Conservation (phyloP, 768 basidiomycete genomes). For the Candolleomyces efflorescens region DNA sequence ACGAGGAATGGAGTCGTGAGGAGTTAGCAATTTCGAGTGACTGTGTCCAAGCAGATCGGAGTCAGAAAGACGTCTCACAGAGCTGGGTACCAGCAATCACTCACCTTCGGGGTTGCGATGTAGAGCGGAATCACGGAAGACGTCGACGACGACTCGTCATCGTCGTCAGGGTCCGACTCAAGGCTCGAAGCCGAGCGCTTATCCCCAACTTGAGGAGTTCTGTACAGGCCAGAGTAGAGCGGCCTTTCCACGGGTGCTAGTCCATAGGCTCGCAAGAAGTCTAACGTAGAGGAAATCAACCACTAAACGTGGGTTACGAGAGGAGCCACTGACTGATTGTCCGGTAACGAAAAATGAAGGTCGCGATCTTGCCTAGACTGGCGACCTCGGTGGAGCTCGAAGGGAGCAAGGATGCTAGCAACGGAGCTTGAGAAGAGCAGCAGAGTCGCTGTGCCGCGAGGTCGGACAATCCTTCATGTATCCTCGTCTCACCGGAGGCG, state of each 20-base stretch:
- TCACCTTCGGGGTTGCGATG: background rate
- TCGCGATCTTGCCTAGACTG: slow-evolving; percentile 26
- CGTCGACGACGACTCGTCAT: background rate
- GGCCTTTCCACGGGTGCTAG: background rate
- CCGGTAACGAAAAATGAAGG: slow-evolving; percentile 27
- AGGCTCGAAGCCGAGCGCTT: slow-evolving; percentile 1
- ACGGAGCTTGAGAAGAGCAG: slow-evolving; percentile 19
- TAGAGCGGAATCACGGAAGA: background rate
- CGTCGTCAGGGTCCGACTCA: slow-evolving; percentile 3
- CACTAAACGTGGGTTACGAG: background rate
- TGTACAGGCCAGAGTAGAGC: background rate
- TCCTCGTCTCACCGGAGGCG: slow-evolving; percentile 23
- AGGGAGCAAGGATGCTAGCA: slow-evolving; percentile 25
- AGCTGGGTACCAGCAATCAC: background rate
- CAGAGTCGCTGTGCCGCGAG: slow-evolving; percentile 17
- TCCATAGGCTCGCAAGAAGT: slow-evolving; percentile 2
- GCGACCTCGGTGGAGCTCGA: slow-evolving; percentile 28
- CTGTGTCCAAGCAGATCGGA: background rate
- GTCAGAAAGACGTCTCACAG: background rate
- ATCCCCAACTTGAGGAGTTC: background rate
- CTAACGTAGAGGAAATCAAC: background rate
- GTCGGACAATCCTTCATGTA: slow-evolving; percentile 26
- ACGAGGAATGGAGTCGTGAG: background rate
- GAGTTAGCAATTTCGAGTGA: background rate
- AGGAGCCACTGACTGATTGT: slow-evolving; percentile 18